Evolutionary conservation across 2,329 filamentous ascomycete genomes (phyloP), one percentile per base, ranked within the genome.

Genomic region (Pseudopithomyces chartarum): DNA sequence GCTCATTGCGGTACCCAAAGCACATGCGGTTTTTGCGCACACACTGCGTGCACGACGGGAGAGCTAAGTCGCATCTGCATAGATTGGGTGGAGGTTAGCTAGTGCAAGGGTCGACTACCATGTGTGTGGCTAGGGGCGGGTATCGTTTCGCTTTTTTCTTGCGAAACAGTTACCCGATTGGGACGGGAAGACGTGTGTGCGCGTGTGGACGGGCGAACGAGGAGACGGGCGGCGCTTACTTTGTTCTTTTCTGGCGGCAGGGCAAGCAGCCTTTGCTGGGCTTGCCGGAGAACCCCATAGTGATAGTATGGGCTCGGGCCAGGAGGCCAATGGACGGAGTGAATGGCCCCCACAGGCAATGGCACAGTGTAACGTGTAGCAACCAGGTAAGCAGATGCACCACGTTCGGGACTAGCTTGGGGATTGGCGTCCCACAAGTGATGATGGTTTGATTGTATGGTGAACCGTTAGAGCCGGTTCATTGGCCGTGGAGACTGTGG

Each of bases 41-140:
- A 51, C 65, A 68, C 53, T 66, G 65, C 2, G 58, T 63, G 51
- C 65, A 68, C 17, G 58, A 61, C 4, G 65, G 65, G 6, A 58
- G 50, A 23, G 54, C 53, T 49, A 62, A 50, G 45, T 68, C 65
- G 54, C 65, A 68, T 57, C 64, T 60, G 52, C 33, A 34, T n/a
- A n/a, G n/a, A n/a, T 34, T 34, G 44, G 44, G 10, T 20, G 44
- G 29, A 34, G 32, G 34, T 57, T 49, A 59, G 33, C 29, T 29
- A 33, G 34, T 29, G 32, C 20, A 8, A 29, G 8, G 4, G 26
- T 29, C n/a, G 8, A 29, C 26, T 5, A 29, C 5, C 4, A 4
- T 29, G 4, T 4, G 8, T 23, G 46, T 23, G 33, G 46, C 44
- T 47, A 22, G 44, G 29, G 46, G 33, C 33, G 48, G 19, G 26